Base-by-base conservation (phyloP, 2,329 filamentous ascomycete species). In the Blumeriella jaapii region DNA sequence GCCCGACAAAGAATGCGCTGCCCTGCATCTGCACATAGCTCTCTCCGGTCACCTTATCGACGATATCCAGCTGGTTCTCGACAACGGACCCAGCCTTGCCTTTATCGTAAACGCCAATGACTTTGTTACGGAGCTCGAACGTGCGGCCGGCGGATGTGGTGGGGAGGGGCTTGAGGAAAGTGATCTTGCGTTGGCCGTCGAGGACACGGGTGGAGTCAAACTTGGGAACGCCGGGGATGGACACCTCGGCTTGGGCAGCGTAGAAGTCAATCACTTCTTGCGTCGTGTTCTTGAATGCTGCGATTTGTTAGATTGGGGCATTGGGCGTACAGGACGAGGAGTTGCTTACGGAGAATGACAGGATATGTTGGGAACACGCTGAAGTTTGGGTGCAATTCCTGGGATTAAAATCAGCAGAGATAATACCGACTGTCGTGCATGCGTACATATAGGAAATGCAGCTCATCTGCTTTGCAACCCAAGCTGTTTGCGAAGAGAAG, bases 401-500 rank as follows among this genome's bases (percentile, higher is more conserved):
- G 14, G 25, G n/a, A 36, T 19, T 3, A 22, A 14, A 29, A 35
- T 45, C 28, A n/a, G 17, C 15, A 39, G 5, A 40, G n/a, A 20
- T 5, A 29, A 28, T 41, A 40, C 22, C 4, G 12, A 22, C 24
- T 31, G 16, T 32, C 8, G 39, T 25, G 38, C 26, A 37, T 22
- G 55, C 71, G 41, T 68, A 91, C 85, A 53, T 86, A 95, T 62
- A 94, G 77, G 57, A 89, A 93, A 57, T 94, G 85, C 54, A 94
- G 74, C 67, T 95, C 87, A 50, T 93, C n/a, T 25, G 71, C 69
- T 9, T 74, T 89, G 55, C 71, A 78, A 38, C 87, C 87, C 57
- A 95, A 89, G 62, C 80, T 89, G 60, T 81, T 80, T 50, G 87
- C 86, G 59, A 95, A 95, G 42, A 96, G 76, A 42, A 95, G 68